Base-by-base conservation (phyloP, 331 rosid species). In the Pyrus hybrid region DNA sequence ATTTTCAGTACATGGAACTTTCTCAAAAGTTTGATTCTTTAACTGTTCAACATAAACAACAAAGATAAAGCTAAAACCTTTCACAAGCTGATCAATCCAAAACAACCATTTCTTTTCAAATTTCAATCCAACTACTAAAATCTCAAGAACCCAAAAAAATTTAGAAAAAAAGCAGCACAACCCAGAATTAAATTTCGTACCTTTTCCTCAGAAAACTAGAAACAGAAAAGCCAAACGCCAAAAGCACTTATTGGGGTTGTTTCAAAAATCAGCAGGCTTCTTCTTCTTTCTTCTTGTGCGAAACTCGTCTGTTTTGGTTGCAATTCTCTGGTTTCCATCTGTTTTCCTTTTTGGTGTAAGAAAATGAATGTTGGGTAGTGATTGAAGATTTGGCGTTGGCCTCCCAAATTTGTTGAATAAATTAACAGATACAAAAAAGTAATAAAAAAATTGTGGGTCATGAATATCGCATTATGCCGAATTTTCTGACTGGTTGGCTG, bases 371-470 rank as follows among this genome's bases (percentile, higher is more conserved):
- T 64, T 77, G 73, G 75, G 60, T 33, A n/a, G 63, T 75, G 63
- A 74, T 63, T 45, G 22, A 54, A n/a, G 80, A 77, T 79, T 80
- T 65, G 79, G 49, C 60, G 61, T 28, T 74, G 77, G 74, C 70
- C 72, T 77, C 66, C 76, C 68, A 73, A 83, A 10, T 41, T 41
- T 72, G 63, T 75, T 79, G 35, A 37, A 61, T 61, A 23, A 61
- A 58, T 41, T 41, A 41, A n/a, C 25, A n/a, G n/a, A n/a, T n/a
- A n/a, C n/a, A n/a, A 68, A 68, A 54, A 41, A 41, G 29, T 17
- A 35, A 69, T 1, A 51, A 53, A 67, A 77, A 70, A 3, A 57
- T 77, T 86, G 88, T 87, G 92, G 89, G 92, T 82, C 82, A 86
- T 76, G 23, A 57, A 72, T 56, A 33, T 64, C 22, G 32, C 77